Conservation (phyloP, 495 filamentous ascomycete genomes). For the Cercophora scortea region DNA sequence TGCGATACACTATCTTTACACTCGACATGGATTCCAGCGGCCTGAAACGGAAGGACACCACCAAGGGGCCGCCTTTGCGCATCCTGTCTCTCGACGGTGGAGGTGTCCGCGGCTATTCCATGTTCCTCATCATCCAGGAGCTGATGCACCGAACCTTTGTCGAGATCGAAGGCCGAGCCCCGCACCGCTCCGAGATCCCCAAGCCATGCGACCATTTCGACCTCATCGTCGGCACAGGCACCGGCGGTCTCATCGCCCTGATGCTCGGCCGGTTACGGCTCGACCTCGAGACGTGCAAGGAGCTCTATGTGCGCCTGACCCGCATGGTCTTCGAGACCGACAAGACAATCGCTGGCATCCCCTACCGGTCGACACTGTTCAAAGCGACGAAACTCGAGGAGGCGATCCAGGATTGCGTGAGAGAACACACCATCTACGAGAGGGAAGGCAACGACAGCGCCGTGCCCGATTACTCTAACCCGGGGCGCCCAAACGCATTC, state of each 20-base stretch:
- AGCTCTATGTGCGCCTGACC: conserved; percentile 91
- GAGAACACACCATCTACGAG: conserved; percentile 75
- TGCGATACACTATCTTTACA: background rate
- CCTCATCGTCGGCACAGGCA: conserved; percentile 89
- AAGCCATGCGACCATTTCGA: conserved; percentile 99
- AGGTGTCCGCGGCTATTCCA: conserved; percentile 93
- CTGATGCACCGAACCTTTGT: conserved; percentile 92
- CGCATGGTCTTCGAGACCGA: conserved; percentile 93
- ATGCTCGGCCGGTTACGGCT: conserved; percentile 91
- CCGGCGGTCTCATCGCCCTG: conserved; percentile 88
- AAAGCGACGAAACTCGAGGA: conserved; percentile 94
- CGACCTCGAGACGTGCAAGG: conserved; percentile 91
- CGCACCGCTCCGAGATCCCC: conserved; percentile 78
- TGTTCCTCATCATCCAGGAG: conserved; percentile 90
- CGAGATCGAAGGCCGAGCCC: conserved; percentile 74
- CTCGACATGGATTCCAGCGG: conserved; percentile 14
- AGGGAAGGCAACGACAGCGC: conserved; percentile 67
- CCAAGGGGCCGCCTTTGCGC: conserved; percentile 85
- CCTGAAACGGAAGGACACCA: conserved; percentile 74
- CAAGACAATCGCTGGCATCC: conserved; percentile 92
- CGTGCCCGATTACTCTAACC: background rate
- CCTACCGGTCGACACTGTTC: conserved; percentile 87
- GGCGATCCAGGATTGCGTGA: conserved; percentile 82
- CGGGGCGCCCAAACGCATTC: too few relatives aligned
- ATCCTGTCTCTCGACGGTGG: conserved; percentile 93